Percentiles rank a stretch among this genome's conserved stretches.
Evolutionary conservation across 345 rosid species (phyloP).

Genomic region (Angophora floribunda): DNA sequence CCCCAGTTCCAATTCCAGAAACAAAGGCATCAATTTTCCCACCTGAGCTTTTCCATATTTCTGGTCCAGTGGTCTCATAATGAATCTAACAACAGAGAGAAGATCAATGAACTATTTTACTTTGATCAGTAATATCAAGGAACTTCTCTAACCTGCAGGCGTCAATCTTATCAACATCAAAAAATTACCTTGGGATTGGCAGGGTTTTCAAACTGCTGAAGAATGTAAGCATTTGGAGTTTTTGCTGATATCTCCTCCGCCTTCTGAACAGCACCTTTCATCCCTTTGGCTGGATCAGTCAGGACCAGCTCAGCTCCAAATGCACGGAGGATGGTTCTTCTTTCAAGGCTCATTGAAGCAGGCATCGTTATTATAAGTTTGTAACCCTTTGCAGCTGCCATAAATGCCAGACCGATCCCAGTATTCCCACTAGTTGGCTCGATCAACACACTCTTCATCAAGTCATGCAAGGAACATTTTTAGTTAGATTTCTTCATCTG

Average conservation of each 20-base stretch:
- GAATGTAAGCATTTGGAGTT: conserved; percentile 55
- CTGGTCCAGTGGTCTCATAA: conserved; percentile 61
- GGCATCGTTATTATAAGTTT: conserved; percentile 70
- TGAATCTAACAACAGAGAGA: conserved; percentile 28
- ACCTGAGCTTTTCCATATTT: conserved; percentile 53
- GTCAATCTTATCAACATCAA: not conserved
- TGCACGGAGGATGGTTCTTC: conserved; percentile 73
- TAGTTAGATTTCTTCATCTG: not conserved
- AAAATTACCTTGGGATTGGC: conserved; percentile 66
- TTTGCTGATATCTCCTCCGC: conserved; percentile 51
- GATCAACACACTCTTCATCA: conserved; percentile 53
- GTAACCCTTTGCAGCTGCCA: conserved; percentile 74
- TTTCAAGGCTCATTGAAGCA: conserved; percentile 75
- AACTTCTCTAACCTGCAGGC: not conserved
- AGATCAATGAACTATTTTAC: not conserved
- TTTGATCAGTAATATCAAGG: not conserved
- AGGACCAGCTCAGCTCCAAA: conserved; percentile 77
- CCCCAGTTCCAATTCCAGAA: conserved; percentile 64
- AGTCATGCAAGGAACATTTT: not conserved
- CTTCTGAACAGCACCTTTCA: conserved; percentile 69
- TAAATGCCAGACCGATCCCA: conserved; percentile 67
- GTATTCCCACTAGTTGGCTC: conserved; percentile 78
- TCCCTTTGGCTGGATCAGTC: conserved; percentile 55
- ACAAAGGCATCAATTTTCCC: conserved; percentile 55
- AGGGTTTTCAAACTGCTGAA: conserved; percentile 64